These are phyloP conservation scores for Suhomyces anneliseae DNA, from an alignment of 1,139 yeast genomes.

Conservation along the genomic window DNA sequence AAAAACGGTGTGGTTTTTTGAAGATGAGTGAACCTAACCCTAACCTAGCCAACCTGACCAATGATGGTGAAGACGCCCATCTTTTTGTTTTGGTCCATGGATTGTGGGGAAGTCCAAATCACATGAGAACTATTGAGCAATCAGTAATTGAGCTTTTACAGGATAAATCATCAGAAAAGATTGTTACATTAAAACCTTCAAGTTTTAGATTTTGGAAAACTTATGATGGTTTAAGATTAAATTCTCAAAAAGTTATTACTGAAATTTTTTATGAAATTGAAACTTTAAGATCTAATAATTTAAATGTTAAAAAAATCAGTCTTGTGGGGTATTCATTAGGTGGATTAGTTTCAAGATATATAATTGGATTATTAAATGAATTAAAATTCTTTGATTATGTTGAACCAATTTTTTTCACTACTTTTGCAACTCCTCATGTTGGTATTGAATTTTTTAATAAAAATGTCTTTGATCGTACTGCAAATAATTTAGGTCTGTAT, in stretches of 20 bases:
- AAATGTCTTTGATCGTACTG: conserved; percentile 40
- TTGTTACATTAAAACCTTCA: conserved; percentile 63
- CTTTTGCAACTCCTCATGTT: conserved; percentile 91
- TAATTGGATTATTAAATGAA: conserved; percentile 64
- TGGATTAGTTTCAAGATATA: conserved; percentile 53
- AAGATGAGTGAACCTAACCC: not conserved
- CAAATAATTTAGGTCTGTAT: conserved; percentile 61
- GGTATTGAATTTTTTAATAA: conserved; percentile 59
- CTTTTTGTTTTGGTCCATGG: conserved; percentile 84
- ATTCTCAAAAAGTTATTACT: conserved; percentile 66
- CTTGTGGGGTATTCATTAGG: conserved; percentile 48
- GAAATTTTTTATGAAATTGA: conserved; percentile 64
- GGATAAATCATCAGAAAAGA: conserved; percentile 36
- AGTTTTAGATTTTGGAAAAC: conserved; percentile 76
- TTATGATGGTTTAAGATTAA: conserved; percentile 76
- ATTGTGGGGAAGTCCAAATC: conserved; percentile 82
- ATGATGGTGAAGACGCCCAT: conserved; percentile 42
- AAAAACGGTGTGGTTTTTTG: not conserved
- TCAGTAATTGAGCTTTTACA: conserved; percentile 45
- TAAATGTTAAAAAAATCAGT: conserved; percentile 40
- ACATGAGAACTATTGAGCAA: conserved; percentile 61
- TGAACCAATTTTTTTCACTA: conserved; percentile 65
- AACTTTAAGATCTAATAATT: conserved; percentile 39
- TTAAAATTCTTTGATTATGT: conserved; percentile 57
- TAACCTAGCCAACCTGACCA: not conserved